Base-by-base conservation (phyloP, 148 eudicot genomes). In the Rhododendron ferrugineum region DNA sequence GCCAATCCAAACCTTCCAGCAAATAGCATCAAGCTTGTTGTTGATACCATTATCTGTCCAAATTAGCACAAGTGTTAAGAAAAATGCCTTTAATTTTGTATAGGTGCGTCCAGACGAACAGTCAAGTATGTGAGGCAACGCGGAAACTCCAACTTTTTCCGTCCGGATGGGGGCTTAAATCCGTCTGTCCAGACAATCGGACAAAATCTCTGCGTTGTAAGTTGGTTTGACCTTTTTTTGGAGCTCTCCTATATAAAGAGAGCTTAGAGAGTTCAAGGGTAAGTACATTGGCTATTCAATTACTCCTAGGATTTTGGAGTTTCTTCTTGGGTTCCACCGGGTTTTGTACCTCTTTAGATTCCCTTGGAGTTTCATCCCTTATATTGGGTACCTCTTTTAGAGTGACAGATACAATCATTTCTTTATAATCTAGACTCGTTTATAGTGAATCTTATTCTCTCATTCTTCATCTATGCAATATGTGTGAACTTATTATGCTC, bases 1-100 rank as follows among this genome's bases (percentile, higher is more conserved):
- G 99, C 99, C 84, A 97, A 85, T 16, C 99, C 99, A 52, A 97
- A 97, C 52, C 99, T 83, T 11, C 99, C 99, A 2, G 99, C 99
- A 73, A 97, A 97, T 83, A 97, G 86, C 99, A 97, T 97, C 88
- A 97, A 84, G 82, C 88, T 93, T 79, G 99, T 97, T 20, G 98
- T 86, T 14, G 96, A 87, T 87, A 97, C 94, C 99, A 97, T 97
- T 86, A 97, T 97, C 99, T 97, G 88, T 85, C 64, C 50, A 50
- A 42, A 32, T 64, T n/a, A 64, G 13, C 0, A 64, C 11, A n/a
- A 64, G 30, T 64, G 4, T 64, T 23, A 2, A 54, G 30, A 64
- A 9, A 3, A 64, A 26, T 64, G 30, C 70, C 70, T 9, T n/a
- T 9, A 64, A n/a, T 64, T 64, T 64, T 8, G 30, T 23, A 58